Evolutionary conservation across 75 land plant genomes (phyloP), one percentile per base, ranked within the genome.

Genomic region (Azolla pinnata): DNA sequence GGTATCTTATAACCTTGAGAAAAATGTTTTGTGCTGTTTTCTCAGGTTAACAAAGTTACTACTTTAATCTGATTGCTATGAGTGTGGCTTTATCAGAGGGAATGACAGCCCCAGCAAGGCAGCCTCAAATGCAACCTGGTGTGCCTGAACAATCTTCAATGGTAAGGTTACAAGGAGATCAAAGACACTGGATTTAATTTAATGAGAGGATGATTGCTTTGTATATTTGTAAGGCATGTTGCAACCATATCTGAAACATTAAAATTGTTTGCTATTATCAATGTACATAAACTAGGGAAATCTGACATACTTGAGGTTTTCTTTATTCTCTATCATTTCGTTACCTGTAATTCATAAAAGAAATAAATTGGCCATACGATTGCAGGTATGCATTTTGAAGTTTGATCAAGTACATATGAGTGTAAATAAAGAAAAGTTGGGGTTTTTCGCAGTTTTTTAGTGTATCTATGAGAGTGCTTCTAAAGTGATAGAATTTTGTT

Each of bases 51-150:
- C n/a, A n/a, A n/a, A n/a, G n/a, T n/a, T n/a, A n/a, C n/a, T n/a
- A n/a, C n/a, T n/a, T n/a, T n/a, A 42, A 51, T 8, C 24, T 9
- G 54, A 51, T 9, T 18, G 9, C 29, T 23, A 31, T 54, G 29
- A 54, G n/a, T 31, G 29, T 23, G 56, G 32, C 3, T 28, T 16
- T 29, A 23, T 23, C 32, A 24, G 17, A 54, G 4, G 26, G n/a
- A 57, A 66, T 66, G 61, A 20, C 61, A 44, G 47, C 68, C 27
- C 52, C 45, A 31, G 61, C 35, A 46, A 57, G 61, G 68, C 68
- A 66, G 49, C 61, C 68, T 29, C 51, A 46, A 21, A 31, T 66
- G 44, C 81, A 78, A 55, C 68, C 77, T 3, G 65, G 77, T 10
- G 65, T 53, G 40, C 77, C 81, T 16, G 77, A 68, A 10, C 76